These are phyloP conservation scores for Pichia californica DNA, from an alignment of 805 yeast species.

Conservation along the genomic window DNA sequence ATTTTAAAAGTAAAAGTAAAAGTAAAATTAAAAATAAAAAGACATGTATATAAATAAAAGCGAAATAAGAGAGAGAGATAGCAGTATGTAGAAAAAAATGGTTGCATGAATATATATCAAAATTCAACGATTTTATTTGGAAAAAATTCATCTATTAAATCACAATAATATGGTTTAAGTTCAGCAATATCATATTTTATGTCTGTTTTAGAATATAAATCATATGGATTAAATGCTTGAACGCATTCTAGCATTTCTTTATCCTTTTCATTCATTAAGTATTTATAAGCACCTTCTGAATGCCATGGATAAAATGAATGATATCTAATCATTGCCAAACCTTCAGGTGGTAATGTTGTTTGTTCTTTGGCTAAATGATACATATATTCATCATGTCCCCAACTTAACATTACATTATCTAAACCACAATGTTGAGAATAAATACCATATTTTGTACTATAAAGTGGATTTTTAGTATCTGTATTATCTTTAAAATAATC, in stretches of 20 bases:
- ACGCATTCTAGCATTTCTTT: slow-evolving; percentile 56
- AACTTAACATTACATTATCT: slow-evolving; percentile 63
- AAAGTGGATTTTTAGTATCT: slow-evolving; percentile 56
- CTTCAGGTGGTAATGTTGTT: slow-evolving; percentile 58
- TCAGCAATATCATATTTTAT: slow-evolving; percentile 40
- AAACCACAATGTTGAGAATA: slow-evolving; percentile 60
- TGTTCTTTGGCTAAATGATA: slow-evolving; percentile 62
- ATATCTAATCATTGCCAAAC: slow-evolving; percentile 66
- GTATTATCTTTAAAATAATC: slow-evolving; percentile 56
- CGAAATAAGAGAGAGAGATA: no score
- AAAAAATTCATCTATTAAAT: slow-evolving; percentile 60
- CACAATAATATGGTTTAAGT: slow-evolving; percentile 52
- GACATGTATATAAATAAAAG: no score
- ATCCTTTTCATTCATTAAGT: slow-evolving; percentile 60
- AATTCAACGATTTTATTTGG: slow-evolving; percentile 53
- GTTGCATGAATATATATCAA: slow-evolving; percentile 17
- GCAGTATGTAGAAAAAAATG: background rate
- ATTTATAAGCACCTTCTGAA: slow-evolving; percentile 58
- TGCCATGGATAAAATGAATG: slow-evolving; percentile 78
- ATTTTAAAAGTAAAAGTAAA: background rate
- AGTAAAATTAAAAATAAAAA: background rate
- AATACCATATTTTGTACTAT: slow-evolving; percentile 60
- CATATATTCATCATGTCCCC: slow-evolving; percentile 82
- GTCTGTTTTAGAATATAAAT: slow-evolving; percentile 58
- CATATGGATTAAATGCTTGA: slow-evolving; percentile 60